These are phyloP conservation scores for Dipteronia sinensis DNA, from an alignment of 345 rosid species.

Conservation along the genomic window DNA sequence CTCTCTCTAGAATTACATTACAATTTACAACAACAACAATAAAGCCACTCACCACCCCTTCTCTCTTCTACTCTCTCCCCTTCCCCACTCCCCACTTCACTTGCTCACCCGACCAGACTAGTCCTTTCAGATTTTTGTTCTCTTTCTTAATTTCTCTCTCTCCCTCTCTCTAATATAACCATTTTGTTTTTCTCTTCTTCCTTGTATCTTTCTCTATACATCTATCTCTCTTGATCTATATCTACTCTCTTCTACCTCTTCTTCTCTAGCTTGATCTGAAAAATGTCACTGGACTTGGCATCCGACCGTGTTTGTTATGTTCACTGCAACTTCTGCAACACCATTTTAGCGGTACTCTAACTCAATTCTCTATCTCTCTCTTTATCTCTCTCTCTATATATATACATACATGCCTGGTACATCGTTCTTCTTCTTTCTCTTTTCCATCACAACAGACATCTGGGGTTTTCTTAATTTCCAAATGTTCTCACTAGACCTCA, in stretches of 20 bases:
- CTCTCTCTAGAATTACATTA: not conserved
- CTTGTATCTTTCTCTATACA: conserved; percentile 16
- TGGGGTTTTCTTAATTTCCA: no score
- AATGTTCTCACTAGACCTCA: conserved; percentile 5
- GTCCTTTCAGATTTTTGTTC: conserved; percentile 41
- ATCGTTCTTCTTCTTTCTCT: conserved; percentile 5
- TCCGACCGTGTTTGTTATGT: conserved; percentile 90
- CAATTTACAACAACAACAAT: not conserved
- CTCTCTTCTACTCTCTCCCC: no score
- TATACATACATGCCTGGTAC: no score
- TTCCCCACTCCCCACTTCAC: conserved; percentile 14
- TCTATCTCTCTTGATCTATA: conserved; percentile 10
- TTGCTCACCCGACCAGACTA: conserved; percentile 44
- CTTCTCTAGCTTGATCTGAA: conserved; percentile 13
- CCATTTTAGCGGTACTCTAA: conserved; percentile 79
- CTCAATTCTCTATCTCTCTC: conserved; percentile 23
- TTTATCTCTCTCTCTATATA: no score
- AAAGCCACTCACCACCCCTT: not conserved
- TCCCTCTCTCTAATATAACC: conserved; percentile 24
- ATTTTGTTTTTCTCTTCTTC: conserved; percentile 19
- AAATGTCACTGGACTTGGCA: conserved; percentile 72
- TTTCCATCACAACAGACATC: not conserved
- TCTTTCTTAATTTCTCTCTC: conserved; percentile 27
- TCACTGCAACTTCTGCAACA: conserved; percentile 99
- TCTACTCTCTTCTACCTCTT: not conserved